These are phyloP conservation scores for Penicillium malachiteum DNA, from an alignment of 495 filamentous ascomycete species.

Conservation along the genomic window DNA sequence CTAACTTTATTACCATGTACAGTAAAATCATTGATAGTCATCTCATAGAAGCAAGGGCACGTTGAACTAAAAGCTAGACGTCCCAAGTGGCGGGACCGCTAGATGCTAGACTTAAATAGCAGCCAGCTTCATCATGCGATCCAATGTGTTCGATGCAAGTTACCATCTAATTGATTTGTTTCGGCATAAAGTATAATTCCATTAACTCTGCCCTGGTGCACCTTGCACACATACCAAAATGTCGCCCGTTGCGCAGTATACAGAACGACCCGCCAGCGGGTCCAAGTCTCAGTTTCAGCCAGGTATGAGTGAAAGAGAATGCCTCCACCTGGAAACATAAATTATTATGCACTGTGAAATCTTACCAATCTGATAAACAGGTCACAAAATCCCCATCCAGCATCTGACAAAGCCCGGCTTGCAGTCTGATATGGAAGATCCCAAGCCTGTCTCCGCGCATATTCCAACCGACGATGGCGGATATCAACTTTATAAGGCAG, in stretches of 20 bases:
- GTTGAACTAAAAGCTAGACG: too few relatives aligned
- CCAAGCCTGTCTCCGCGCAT: slow-evolving; percentile 60
- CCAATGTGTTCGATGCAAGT: too few relatives aligned
- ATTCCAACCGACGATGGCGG: slow-evolving; percentile 69
- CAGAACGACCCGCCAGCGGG: slow-evolving; percentile 24
- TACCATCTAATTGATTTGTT: too few relatives aligned
- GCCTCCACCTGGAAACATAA: background rate
- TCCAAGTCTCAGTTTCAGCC: slow-evolving; percentile 29
- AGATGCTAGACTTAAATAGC: too few relatives aligned
- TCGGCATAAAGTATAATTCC: too few relatives aligned
- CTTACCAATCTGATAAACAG: slow-evolving; percentile 32
- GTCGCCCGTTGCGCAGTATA: slow-evolving; percentile 16
- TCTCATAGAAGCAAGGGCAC: too few relatives aligned
- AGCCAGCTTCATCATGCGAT: too few relatives aligned
- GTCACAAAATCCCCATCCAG: slow-evolving; percentile 68
- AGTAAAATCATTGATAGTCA: too few relatives aligned
- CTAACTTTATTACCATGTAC: too few relatives aligned
- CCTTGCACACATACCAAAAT: slow-evolving; percentile 1
- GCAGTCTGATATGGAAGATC: slow-evolving; percentile 63
- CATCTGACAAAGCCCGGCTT: slow-evolving; percentile 66
- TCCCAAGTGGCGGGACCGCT: too few relatives aligned
- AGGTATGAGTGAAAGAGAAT: slow-evolving; percentile 9
- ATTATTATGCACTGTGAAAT: background rate
- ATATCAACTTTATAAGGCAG: slow-evolving; percentile 72
- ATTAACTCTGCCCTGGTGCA: background rate